Conservation (phyloP, 2,329 filamentous ascomycete species). For the Aspergillus sp. region DNA sequence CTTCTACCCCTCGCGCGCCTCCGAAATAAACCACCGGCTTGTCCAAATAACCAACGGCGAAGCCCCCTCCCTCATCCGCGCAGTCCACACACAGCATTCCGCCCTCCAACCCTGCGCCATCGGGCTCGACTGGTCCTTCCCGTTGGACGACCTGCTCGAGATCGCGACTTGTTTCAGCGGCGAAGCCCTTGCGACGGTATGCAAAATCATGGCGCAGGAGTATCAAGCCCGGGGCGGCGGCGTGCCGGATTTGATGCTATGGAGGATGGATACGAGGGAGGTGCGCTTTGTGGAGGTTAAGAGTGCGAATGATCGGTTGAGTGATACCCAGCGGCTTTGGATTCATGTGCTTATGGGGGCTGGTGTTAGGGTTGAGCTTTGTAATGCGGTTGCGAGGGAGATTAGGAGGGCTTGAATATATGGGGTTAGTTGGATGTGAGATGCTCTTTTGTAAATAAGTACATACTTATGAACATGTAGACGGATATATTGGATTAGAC, state of each 20-base stretch:
- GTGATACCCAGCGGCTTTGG: slow-evolving; percentile 95
- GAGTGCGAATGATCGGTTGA: slow-evolving; percentile 86
- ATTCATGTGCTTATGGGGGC: slow-evolving; percentile 88
- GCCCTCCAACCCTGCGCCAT: slow-evolving; percentile 80
- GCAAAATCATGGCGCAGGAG: slow-evolving; percentile 94
- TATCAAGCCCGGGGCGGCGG: slow-evolving; percentile 84
- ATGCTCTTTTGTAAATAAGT: neutral
- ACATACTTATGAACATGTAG: neutral
- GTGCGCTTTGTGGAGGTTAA: slow-evolving; percentile 80
- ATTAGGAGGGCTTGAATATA: slow-evolving; percentile 30
- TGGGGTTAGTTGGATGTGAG: no score
- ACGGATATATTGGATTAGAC: neutral
- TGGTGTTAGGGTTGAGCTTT: slow-evolving; percentile 82
- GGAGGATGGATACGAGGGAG: slow-evolving; percentile 62
- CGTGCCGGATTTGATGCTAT: slow-evolving; percentile 89
- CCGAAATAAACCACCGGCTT: slow-evolving; percentile 83
- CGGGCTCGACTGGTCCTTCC: slow-evolving; percentile 88
- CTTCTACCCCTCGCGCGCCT: slow-evolving; percentile 82
- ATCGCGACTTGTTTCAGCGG: slow-evolving; percentile 76
- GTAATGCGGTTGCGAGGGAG: slow-evolving; percentile 61
- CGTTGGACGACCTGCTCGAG: slow-evolving; percentile 73
- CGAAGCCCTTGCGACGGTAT: slow-evolving; percentile 77
- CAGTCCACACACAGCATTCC: slow-evolving; percentile 67
- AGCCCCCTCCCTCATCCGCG: slow-evolving; percentile 64
- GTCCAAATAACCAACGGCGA: slow-evolving; percentile 84